Base-by-base conservation (phyloP, 116 monocot genomes). In the Zostera marina region DNA sequence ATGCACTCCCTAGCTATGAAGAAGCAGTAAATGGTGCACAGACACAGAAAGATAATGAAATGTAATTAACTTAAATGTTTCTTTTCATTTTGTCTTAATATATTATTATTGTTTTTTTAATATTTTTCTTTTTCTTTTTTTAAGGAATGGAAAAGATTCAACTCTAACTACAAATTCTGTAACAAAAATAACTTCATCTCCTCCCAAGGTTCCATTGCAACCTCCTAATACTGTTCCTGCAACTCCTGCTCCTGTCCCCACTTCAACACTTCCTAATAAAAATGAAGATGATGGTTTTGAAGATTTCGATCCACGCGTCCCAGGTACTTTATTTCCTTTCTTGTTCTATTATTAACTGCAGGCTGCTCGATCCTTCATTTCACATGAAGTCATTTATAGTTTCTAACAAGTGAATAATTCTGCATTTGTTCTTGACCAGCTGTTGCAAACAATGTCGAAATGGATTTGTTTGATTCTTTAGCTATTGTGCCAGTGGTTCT, bases 251-350 rank as follows among this genome's bases (percentile, higher is more conserved):
- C 54, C 56, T 60, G 65, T 41, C 41, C 22, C 62, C 57, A 32
- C 60, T 41, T 44, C 72, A 48, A 13, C 41, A n/a, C 16, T 23
- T 12, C 17, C 58, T 42, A 38, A 19, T 55, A 38, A 8, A 15
- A 23, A 22, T 12, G 77, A 64, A 42, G 45, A 3, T 47, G 65
- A 78, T 39, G 59, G 58, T 52, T 96, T 85, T 78, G 96, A 96
- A 71, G 96, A 88, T 53, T 96, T 96, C 74, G 94, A 96, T 76
- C 96, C 96, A 39, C 85, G 96, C 59, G 70, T 85, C 48, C 42
- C 75, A 82, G 88, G 94, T 94, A 78, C 16, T 38, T 25, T 46
- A 2, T 61, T 46, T 25, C 8, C 25, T 32, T 14, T 55, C 25
- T 55, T 55, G 32, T 32, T 32, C 32, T 32, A 32, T 32, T 32